Evolutionary conservation across 1,284 basidiomycete genomes (phyloP), one percentile per base, ranked within the genome.

Genomic region (Thelephora terrestris): DNA sequence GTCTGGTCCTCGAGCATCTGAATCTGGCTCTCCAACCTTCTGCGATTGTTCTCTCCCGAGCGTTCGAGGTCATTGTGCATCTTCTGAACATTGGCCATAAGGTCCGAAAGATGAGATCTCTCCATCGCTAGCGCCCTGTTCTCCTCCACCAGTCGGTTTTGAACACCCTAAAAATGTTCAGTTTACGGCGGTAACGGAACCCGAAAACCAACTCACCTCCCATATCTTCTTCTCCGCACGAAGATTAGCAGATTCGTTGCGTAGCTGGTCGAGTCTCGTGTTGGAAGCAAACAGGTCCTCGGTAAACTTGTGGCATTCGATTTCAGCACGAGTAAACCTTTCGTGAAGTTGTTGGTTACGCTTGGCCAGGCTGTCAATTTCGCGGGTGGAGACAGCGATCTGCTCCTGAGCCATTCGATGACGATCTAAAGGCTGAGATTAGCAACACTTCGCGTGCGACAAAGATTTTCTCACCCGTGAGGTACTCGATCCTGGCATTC

Each of bases 211-310:
- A 50, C 80, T 46, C 47, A 88, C 90, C 80, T 89, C 87, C 85
- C 86, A 91, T 38, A 93, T 86, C 58, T 84, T 85, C 71, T 91
- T 92, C 73, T 97, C 94, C 0, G 91, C 91, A 25, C 85, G 79
- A 27, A 95, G 74, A 57, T 87, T 91, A 1, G 89, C 85, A 51
- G 75, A 78, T 59, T 96, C 92, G 55, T 87, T 91, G 5, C 89
- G 79, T 35, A 91, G 68, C 50, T 85, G 80, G 51, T 92, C 88
- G 24, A 83, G 64, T 12, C 73, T 70, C 29, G 71, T 68, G 50
- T 76, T 78, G 2, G 79, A 71, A 18, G 71, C 64, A 35, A 76
- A 64, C 10, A 87, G 64, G 47, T 88, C 83, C 48, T 87, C 81
- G 9, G 77, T 69, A 43, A 79, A 70, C 46, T 81, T 72, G 53